Evolutionary conservation across 345 rosid genomes (phyloP), one percentile per base, ranked within the genome.

Genomic region (Salix exigua): DNA sequence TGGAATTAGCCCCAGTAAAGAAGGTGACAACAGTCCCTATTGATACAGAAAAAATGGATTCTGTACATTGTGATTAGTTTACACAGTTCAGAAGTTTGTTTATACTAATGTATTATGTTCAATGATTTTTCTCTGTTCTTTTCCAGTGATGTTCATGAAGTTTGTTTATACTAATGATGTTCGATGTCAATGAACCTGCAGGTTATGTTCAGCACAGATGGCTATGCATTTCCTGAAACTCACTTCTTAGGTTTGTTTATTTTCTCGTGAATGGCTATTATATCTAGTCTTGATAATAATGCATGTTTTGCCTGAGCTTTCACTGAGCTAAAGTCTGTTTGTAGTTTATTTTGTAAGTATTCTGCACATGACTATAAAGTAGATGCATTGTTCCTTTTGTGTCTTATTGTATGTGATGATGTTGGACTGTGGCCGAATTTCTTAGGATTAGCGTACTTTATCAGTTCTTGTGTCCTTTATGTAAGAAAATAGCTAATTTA

Each of bases 191-290:
- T 50, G 77, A 73, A 75, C 5, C 81, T 89, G 82, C 91, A 96
- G 99, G 93, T 96, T 74, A 96, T 96, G 99, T 93, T 93, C 89
- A 96, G 98, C 84, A 93, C 91, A 6, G 99, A 96, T 87, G 99
- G 94, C 17, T 89, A 86, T 90, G 99, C 96, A 30, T 89, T 86
- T 83, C 99, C 97, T 37, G 98, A 96, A 82, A 88, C 96, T 60
- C 84, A 87, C 86, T 96, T 88, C 84, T 79, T 93, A 86, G 99
- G 99, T 96, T 30, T 42, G 91, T 84, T 21, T 53, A 79, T 76
- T 38, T 35, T 65, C 70, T 80, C 65, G 33, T 40, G 58, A 69
- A 62, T 4, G 68, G 23, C 46, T 60, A 26, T 44, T 74, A 31
- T 62, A 35, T 26, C 30, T 14, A 6, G 21, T 46, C 42, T 31